Evolutionary conservation across 257 asterid species (phyloP).

Genomic region (Nyctanthes arbortristis): DNA sequence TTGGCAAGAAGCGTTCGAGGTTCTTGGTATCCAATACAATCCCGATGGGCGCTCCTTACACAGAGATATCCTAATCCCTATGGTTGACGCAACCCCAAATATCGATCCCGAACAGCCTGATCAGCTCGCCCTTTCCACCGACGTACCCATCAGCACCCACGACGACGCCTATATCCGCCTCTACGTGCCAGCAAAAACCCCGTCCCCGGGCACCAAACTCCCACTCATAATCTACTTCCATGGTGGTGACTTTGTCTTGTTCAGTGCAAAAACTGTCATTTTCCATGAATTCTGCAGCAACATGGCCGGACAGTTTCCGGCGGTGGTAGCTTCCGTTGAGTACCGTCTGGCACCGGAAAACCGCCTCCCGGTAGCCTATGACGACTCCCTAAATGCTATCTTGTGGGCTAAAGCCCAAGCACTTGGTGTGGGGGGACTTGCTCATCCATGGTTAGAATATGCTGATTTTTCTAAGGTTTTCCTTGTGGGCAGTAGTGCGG

Average conservation of each 20-base stretch:
- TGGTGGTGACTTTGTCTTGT: conserved; percentile 45
- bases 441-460: conserved; percentile 40
- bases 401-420: conserved; percentile 37
- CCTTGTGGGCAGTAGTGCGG: conserved; percentile 40
- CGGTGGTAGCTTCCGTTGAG: conserved; percentile 39
- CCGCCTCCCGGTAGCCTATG: conserved; percentile 45
- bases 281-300: conserved; percentile 44
- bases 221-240: conserved; percentile 42
- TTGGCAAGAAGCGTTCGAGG: background rate
- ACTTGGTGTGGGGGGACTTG: conserved; percentile 24
- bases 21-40: background rate
- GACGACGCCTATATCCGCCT: conserved; percentile 32
- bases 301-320: conserved; percentile 31
- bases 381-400: conserved; percentile 39
- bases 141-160: conserved; percentile 16
- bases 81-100: conserved; percentile 29
- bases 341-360: conserved; percentile 47
- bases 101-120: background rate
- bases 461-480: conserved; percentile 33
- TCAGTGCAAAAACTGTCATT: conserved; percentile 37
- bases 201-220: conserved; percentile 20
- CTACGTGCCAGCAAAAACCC: conserved; percentile 23
- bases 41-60: background rate
- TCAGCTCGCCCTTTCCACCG: conserved; percentile 30
- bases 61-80: conserved; percentile 4